Evolutionary conservation across 371 early-diverging fungal genomes (phyloP), one percentile per base, ranked within the genome.

Genomic region (Mortierella sp.): DNA sequence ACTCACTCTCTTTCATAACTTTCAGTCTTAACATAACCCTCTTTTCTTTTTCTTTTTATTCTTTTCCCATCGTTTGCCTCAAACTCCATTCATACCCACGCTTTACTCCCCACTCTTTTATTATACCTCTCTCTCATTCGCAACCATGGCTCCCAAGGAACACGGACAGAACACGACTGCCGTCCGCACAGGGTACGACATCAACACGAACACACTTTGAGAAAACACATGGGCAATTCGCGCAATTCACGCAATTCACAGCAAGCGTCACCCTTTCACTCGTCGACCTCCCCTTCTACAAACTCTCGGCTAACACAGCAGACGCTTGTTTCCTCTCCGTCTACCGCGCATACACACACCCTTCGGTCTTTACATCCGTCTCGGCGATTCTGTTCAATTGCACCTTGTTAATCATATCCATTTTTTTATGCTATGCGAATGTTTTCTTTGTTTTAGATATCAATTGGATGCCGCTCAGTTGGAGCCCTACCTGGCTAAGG

Each of bases 401-500:
- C 38, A 58, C 60, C 29, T 14, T 29, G 21, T 29, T 16, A 21
- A 51, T 14, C 60, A 14, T 58, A 3, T 14, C 29, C n/a, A 3
- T 58, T 58, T 27, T 58, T 58, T 21, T 46, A 41, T 16, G 68
- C 24, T 18, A 4, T 14, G 48, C 35, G 6, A 24, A 60, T 46
- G 4, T 8, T 12, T 46, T 3, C 70, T 12, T 46, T 32, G 70
- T 24, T 43, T 41, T 78, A 94, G 96, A 72, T 93, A 94, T 76
- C 93, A 93, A 78, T 83, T 97, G 72, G 91, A 96, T 84, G 81
- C 88, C 12, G 76, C 72, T 8, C 87, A 79, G 49, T 91, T 97
- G 21, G 92, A 92, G 71, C 82, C 83, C 4, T 95, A 93, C 81
- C 87, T 96, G 16, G 54, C 72, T 8, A 77, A 90, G 29, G 75